Conservation (phyloP, 495 filamentous ascomycete genomes). For the Letharia lupina region DNA sequence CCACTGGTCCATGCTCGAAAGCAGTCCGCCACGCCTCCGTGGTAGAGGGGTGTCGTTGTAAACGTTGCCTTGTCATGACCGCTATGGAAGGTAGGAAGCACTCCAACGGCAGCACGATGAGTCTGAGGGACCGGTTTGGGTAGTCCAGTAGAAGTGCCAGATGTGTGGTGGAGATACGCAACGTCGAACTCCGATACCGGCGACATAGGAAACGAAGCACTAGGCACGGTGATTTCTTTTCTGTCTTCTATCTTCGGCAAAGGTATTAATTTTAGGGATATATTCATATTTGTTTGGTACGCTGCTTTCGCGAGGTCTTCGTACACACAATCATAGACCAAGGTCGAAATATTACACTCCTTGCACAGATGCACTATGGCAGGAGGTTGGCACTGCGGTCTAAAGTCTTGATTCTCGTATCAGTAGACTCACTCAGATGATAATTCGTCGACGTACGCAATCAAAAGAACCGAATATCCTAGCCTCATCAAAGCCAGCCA, state of each 20-base stretch:
- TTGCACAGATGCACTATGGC: constrained; percentile 41
- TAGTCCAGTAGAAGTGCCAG: constrained; percentile 46
- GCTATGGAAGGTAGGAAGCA: constrained; percentile 37
- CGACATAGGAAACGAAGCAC: background rate
- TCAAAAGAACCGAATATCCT: constrained; percentile 42
- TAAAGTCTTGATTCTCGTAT: constrained; percentile 17
- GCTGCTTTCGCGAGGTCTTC: constrained; percentile 21
- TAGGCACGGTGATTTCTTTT: background rate
- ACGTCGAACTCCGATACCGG: constrained; percentile 16
- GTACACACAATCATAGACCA: constrained; percentile 34
- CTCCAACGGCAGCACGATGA: constrained; percentile 41
- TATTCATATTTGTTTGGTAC: background rate
- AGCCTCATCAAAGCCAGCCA: constrained; percentile 46
- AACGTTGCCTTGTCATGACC: constrained; percentile 38
- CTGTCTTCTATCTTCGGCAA: background rate
- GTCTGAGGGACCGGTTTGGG: constrained; percentile 47
- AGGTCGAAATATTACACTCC: constrained; percentile 26
- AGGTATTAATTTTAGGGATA: background rate
- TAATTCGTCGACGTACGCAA: constrained; percentile 34
- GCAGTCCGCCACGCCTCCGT: constrained; percentile 51
- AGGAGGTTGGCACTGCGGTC: constrained; percentile 40
- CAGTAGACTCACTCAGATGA: background rate
- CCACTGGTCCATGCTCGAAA: constrained; percentile 46
- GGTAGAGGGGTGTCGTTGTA: constrained; percentile 53
- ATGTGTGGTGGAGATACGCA: constrained; percentile 43